phyloP scores from a whole-genome alignment of 495 filamentous ascomycete genomes.

The Rusavskia elegans region DNA sequence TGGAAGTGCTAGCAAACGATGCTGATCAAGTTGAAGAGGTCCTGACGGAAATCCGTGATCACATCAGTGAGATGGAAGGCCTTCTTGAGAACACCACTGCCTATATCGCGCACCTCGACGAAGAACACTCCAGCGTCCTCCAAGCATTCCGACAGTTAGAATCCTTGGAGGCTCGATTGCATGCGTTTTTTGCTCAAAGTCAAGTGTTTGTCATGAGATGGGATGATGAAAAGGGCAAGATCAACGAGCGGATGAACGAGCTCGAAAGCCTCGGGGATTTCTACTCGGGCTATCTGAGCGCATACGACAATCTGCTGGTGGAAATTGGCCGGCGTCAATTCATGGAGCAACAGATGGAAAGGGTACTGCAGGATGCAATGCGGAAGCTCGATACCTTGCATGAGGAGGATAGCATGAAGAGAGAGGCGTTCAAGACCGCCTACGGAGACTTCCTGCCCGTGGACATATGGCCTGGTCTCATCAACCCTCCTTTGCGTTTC shows the following conservation, averaged over 20 bases:
- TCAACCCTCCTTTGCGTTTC: conserved; percentile 40
- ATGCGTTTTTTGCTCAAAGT: conserved; percentile 51
- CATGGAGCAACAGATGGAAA: conserved; percentile 55
- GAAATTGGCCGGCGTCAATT: conserved; percentile 62
- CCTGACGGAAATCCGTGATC: conserved; percentile 64
- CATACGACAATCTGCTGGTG: conserved; percentile 69
- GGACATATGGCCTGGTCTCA: conserved; percentile 75
- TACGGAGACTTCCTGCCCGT: conserved; percentile 74
- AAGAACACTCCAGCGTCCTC: conserved; percentile 34
- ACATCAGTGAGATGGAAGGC: conserved; percentile 59
- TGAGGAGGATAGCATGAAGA: conserved; percentile 53
- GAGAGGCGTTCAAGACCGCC: conserved; percentile 66
- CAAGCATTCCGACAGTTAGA: conserved; percentile 51
- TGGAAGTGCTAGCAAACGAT: conserved; percentile 68
- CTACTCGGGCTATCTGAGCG: conserved; percentile 68
- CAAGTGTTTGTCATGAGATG: conserved; percentile 58
- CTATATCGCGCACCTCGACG: conserved; percentile 32
- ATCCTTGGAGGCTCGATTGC: conserved; percentile 44
- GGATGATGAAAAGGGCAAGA: conserved; percentile 54
- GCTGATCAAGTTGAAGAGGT: conserved; percentile 82
- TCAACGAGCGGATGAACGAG: conserved; percentile 50
- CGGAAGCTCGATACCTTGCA: conserved; percentile 61
- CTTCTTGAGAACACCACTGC: conserved; percentile 33
- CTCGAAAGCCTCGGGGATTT: conserved; percentile 57
- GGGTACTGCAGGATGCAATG: conserved; percentile 57